Conservation (phyloP, 345 rosid species). For the Carallia brachiata region DNA sequence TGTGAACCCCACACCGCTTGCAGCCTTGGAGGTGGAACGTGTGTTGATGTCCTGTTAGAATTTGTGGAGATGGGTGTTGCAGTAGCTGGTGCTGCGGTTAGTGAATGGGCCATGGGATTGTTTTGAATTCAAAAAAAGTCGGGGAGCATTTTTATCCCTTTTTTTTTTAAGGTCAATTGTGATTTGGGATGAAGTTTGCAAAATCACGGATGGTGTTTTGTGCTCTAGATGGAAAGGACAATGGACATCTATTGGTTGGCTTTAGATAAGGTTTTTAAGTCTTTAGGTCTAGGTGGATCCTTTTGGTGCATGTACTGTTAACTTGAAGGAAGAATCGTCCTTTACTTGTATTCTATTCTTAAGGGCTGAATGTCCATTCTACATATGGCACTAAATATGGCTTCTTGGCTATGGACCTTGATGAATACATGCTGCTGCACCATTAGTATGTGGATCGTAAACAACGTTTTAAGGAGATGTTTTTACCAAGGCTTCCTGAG, state of each 20-base stretch:
- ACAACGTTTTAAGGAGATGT: too few species aligned
- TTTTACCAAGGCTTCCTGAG: too few species aligned
- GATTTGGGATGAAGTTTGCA: not conserved
- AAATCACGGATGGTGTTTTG: slow-evolving; percentile 25
- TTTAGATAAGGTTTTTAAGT: slow-evolving; percentile 41
- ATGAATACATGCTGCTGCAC: too few species aligned
- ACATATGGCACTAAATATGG: too few species aligned
- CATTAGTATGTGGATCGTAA: too few species aligned
- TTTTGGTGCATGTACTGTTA: not conserved
- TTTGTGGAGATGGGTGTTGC: slow-evolving; percentile 19
- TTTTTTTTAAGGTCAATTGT: not conserved
- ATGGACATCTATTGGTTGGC: slow-evolving; percentile 41
- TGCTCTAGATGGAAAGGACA: slow-evolving; percentile 17
- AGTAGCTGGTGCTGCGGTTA: slow-evolving; percentile 30
- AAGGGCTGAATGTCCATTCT: too few species aligned
- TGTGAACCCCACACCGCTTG: slow-evolving; percentile 20
- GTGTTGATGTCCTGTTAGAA: not conserved
- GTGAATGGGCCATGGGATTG: slow-evolving; percentile 42
- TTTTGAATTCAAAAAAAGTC: slow-evolving; percentile 5
- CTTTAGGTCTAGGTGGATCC: slow-evolving; percentile 19
- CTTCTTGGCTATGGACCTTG: too few species aligned
- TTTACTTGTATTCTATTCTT: too few species aligned
- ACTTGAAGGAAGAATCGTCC: not conserved
- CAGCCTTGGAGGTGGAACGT: slow-evolving; percentile 22
- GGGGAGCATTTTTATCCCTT: not conserved